Conservation (phyloP, 192 early-diverging fungal species). For the Podila clonocystis region DNA sequence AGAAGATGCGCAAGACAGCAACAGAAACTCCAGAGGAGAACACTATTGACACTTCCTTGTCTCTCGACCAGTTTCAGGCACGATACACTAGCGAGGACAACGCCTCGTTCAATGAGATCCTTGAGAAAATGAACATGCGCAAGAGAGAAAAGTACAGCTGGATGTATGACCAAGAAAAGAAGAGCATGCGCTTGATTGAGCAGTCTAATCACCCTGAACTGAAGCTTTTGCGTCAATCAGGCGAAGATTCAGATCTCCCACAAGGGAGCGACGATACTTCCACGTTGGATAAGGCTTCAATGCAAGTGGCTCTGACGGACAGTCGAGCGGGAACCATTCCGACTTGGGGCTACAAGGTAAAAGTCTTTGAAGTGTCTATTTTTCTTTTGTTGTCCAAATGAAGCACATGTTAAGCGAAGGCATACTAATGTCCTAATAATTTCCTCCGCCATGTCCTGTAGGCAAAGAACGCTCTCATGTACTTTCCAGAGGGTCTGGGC, state of each 20-base stretch:
- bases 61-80: slow-evolving; percentile 78
- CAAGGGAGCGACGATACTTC: not conserved
- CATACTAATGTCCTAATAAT: no score
- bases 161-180: slow-evolving; percentile 72
- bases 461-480: slow-evolving; percentile 82
- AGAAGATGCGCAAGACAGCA: slow-evolving; percentile 1
- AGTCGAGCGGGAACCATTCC: slow-evolving; percentile 36
- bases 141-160: slow-evolving; percentile 69
- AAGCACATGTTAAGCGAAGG: no score
- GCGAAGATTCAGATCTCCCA: slow-evolving; percentile 7
- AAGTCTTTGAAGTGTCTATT: not conserved
- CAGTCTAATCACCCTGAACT: slow-evolving; percentile 23
- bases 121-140: slow-evolving; percentile 69
- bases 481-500: slow-evolving; percentile 66
- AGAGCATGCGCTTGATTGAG: slow-evolving; percentile 37
- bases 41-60: slow-evolving; percentile 58
- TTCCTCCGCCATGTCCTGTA: slow-evolving; percentile 15
- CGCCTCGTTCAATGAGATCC: slow-evolving; percentile 74
- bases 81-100: slow-evolving; percentile 86
- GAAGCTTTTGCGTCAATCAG: slow-evolving; percentile 20
- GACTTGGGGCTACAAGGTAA: slow-evolving; percentile 71
- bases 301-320: slow-evolving; percentile 30
- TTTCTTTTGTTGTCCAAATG: no score
- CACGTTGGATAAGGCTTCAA: slow-evolving; percentile 17
- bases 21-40: slow-evolving; percentile 8